Base-by-base conservation (phyloP, 192 early-diverging fungal species). In the Backusella luteola region DNA sequence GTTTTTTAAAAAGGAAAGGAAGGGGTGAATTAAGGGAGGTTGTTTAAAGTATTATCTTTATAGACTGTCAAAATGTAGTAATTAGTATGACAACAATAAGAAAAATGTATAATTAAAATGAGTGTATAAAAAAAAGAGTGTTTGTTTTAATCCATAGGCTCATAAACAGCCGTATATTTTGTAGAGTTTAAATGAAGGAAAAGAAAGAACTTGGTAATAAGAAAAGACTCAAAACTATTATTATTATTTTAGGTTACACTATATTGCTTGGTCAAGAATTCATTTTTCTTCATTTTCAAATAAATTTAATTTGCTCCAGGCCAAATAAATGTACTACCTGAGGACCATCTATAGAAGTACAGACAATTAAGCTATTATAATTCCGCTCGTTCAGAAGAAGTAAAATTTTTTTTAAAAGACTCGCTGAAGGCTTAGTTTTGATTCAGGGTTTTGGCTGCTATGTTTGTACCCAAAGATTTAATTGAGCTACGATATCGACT, bases 401-500 rank as follows among this genome's bases (percentile, higher is more conserved):
- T 21, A n/a, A n/a, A n/a, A n/a, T n/a, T n/a, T n/a, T n/a, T n/a
- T n/a, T n/a, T n/a, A 17, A 29, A 67, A 11, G 66, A 85, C 76
- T 84, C 87, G 89, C 88, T 90, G 87, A 86, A 98, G 39, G 39
- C 80, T 87, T 74, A 85, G 81, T 52, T 95, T 75, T 19, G 77
- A 78, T 56, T 85, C 68, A 21, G 73, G 71, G 17, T 91, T 88
- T 3, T 89, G 85, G 34, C 91, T 83, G 4, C 91, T 93, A 92
- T 85, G 26, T 98, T 80, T 3, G 94, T 92, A 12, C 85, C 77
- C 89, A 99, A 94, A 14, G 96, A 87, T 79, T 72, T 52, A 99
- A 86, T 81, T 99, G 97, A 23, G 97, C 79, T 11, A 88, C 91
- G 4, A 96, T 99, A 73, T 97, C 98, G 73, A 93, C 80, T 84